Percentiles rank a stretch among this genome's conserved stretches.
Conservation (phyloP, 2,329 filamentous ascomycete genomes). For the Lasiodiplodia sp. region DNA sequence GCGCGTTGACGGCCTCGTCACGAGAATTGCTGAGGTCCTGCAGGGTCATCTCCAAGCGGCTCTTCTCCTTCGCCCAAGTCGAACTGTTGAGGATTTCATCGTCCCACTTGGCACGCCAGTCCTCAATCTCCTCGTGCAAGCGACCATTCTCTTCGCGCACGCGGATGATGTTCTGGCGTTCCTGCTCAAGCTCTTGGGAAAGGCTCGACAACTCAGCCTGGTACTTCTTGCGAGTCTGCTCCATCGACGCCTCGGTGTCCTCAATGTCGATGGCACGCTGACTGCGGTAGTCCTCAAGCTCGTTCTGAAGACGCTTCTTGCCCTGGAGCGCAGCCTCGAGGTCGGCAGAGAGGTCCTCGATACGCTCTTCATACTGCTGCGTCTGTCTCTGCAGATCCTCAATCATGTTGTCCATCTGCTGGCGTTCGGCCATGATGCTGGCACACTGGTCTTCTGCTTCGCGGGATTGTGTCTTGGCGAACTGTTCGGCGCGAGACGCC, state of each 20-base stretch:
- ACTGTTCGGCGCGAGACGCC: conserved; percentile 88
- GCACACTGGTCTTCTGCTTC: conserved; percentile 93
- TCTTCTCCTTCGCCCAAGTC: conserved; percentile 98
- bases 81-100: conserved; percentile 97
- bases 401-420: conserved; percentile 84
- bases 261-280: conserved; percentile 96
- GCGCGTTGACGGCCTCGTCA: conserved; percentile 89
- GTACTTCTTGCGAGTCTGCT: conserved; percentile 97
- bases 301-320: conserved; percentile 93
- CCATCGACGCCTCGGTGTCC: conserved; percentile 94
- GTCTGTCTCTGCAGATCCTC: conserved; percentile 91
- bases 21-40: conserved; percentile 89
- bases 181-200: conserved; percentile 90
- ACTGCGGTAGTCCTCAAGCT: conserved; percentile 95
- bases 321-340: conserved; percentile 83
- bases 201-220: conserved; percentile 89
- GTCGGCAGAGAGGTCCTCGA: conserved; percentile 92
- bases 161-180: conserved; percentile 88
- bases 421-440: conserved; percentile 87
- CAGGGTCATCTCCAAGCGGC: conserved; percentile 86
- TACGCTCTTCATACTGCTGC: conserved; percentile 86
- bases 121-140: conserved; percentile 93
- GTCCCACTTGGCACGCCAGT: conserved; percentile 95
- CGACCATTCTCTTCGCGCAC: conserved; percentile 83
- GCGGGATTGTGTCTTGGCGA: conserved; percentile 85